Evolutionary conservation across 2,329 filamentous ascomycete genomes (phyloP).

Genomic region (Aspergillus aculeatus): DNA sequence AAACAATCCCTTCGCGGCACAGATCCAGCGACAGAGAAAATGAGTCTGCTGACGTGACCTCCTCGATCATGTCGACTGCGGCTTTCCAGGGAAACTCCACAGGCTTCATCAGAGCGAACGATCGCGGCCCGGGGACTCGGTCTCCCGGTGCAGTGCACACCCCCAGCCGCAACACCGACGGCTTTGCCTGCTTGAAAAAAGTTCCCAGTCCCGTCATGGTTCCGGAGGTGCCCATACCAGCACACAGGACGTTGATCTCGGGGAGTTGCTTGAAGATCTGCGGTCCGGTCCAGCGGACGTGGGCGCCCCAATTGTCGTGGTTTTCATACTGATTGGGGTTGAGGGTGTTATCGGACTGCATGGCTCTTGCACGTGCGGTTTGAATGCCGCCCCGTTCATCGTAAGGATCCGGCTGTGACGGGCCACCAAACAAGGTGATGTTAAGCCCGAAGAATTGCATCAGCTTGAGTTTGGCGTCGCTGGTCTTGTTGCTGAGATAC

Average conservation of each 20-base stretch:
- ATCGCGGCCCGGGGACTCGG: slow-evolving; percentile 59
- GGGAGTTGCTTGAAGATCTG: slow-evolving; percentile 59
- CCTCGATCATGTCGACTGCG: slow-evolving; percentile 56
- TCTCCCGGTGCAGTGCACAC: slow-evolving; percentile 60
- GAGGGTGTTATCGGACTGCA: slow-evolving; percentile 44
- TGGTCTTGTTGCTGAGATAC: slow-evolving; percentile 61
- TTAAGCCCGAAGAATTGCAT: slow-evolving; percentile 61
- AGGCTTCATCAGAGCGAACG: slow-evolving; percentile 50
- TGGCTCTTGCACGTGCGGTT: slow-evolving; percentile 45
- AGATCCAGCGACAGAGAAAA: slow-evolving; percentile 55
- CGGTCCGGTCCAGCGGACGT: slow-evolving; percentile 59
- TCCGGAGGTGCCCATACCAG: slow-evolving; percentile 58
- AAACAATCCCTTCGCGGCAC: slow-evolving; percentile 58
- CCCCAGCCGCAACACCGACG: slow-evolving; percentile 38
- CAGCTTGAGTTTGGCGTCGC: slow-evolving; percentile 52
- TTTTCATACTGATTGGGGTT: slow-evolving; percentile 61
- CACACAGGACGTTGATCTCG: slow-evolving; percentile 56
- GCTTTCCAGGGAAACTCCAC: slow-evolving; percentile 59
- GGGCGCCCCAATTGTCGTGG: slow-evolving; percentile 45
- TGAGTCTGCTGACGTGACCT: slow-evolving; percentile 56
- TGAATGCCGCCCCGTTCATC: slow-evolving; percentile 57
- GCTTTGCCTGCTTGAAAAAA: slow-evolving; percentile 52
- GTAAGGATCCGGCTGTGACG: slow-evolving; percentile 56
- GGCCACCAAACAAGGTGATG: slow-evolving; percentile 59
- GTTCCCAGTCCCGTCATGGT: slow-evolving; percentile 52